Evolutionary conservation across 2,329 filamentous ascomycete species (phyloP).

Genomic region (Colletotrichum tabaci): DNA sequence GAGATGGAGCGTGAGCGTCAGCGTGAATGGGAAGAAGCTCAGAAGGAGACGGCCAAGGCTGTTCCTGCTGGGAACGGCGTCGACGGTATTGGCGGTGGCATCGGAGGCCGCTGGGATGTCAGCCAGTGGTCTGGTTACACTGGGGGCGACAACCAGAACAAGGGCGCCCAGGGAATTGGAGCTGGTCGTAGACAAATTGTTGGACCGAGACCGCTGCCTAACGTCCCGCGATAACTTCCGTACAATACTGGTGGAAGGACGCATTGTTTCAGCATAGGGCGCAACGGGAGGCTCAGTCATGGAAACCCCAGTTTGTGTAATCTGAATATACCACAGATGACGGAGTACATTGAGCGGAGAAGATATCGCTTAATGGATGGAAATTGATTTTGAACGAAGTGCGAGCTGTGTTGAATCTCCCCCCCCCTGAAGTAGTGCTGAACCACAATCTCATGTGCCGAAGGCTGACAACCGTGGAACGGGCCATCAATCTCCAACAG

Average conservation of each 20-base stretch:
- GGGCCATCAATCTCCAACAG: no score
- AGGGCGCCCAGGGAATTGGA: conserved; percentile 75
- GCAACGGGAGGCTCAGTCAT: conserved; percentile 2
- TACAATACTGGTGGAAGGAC: not conserved
- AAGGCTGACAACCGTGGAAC: no score
- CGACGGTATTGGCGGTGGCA: conserved; percentile 77
- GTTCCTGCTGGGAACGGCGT: conserved; percentile 66
- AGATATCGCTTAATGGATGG: conserved; percentile 6
- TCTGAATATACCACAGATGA: conserved; percentile 1
- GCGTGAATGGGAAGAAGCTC: conserved; percentile 84
- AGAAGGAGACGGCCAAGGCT: conserved; percentile 74
- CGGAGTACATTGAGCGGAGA: not conserved
- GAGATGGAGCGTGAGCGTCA: conserved; percentile 84
- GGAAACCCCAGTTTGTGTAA: not conserved
- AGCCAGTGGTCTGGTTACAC: conserved; percentile 82
- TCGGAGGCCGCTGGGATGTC: conserved; percentile 81
- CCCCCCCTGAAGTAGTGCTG: no score
- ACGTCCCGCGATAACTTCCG: conserved; percentile 23
- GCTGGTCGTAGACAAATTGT: conserved; percentile 83
- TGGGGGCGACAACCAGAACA: conserved; percentile 82
- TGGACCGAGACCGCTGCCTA: conserved; percentile 78
- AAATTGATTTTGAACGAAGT: not conserved
- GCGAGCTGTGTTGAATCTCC: not conserved
- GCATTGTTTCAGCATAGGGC: conserved; percentile 11
- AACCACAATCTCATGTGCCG: no score